These are phyloP conservation scores for Metschnikowia lunata DNA, from an alignment of 805 yeast species.

Conservation along the genomic window DNA sequence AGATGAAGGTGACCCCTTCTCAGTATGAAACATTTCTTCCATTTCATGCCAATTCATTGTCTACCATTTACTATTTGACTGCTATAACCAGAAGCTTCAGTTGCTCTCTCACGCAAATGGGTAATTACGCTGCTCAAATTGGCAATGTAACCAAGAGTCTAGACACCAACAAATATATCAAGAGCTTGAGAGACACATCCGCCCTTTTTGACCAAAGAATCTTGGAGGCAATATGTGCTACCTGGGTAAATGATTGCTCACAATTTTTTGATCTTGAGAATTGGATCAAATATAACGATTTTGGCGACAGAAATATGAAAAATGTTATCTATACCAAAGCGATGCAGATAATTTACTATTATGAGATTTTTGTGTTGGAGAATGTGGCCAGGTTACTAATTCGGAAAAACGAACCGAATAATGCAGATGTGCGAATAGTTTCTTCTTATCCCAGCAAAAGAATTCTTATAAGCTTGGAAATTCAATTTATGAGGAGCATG, in stretches of 20 bases:
- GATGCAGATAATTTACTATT: constrained; percentile 33
- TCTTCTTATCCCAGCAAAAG: constrained; percentile 38
- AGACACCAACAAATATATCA: constrained; percentile 36
- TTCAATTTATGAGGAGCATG: constrained; percentile 42
- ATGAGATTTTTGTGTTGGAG: constrained; percentile 31
- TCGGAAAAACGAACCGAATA: constrained; percentile 12
- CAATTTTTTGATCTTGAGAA: constrained; percentile 42
- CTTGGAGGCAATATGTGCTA: constrained; percentile 39
- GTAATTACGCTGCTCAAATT: constrained; percentile 27
- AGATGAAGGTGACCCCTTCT: constrained; percentile 33
- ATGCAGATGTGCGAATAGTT: constrained; percentile 28
- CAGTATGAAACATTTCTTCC: constrained; percentile 37
- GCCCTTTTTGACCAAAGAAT: constrained; percentile 33
- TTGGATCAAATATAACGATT: constrained; percentile 31
- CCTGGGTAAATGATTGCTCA: constrained; percentile 43
- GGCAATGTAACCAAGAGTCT: constrained; percentile 30
- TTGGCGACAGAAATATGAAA: constrained; percentile 13
- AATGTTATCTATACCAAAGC: constrained; percentile 30
- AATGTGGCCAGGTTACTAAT: constrained; percentile 27
- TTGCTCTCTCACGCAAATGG: constrained; percentile 27
- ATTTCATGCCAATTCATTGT: constrained; percentile 36
- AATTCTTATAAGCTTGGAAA: constrained; percentile 38
- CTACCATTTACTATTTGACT: constrained; percentile 34
- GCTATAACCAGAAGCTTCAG: constrained; percentile 26
- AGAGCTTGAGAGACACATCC: constrained; percentile 30